Conservation (phyloP, 1,139 yeast genomes). For the Candida tropicalis region DNA sequence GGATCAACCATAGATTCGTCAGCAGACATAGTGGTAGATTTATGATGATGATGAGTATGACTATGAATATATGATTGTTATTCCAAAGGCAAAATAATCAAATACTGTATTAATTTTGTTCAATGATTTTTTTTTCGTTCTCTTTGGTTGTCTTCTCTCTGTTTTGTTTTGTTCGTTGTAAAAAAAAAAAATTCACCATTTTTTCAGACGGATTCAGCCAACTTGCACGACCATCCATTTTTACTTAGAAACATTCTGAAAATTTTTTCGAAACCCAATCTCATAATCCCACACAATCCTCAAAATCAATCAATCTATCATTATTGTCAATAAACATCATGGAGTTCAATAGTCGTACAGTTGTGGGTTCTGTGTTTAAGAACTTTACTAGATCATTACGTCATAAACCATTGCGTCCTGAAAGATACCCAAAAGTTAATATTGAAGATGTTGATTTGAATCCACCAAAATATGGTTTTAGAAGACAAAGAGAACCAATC, state of each 20-base stretch:
- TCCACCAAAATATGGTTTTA: conserved; percentile 42
- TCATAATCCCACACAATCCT: background rate
- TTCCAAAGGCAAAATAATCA: conserved; percentile 1
- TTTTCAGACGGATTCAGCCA: background rate
- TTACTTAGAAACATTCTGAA: background rate
- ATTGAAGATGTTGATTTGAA: conserved; percentile 41
- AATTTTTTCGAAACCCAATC: background rate
- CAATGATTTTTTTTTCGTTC: too few species aligned
- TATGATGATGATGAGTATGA: background rate
- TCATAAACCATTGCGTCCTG: conserved; percentile 33
- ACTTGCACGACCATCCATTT: background rate
- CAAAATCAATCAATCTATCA: too few species aligned
- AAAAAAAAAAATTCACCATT: background rate
- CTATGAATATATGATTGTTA: background rate
- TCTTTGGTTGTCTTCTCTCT: background rate
- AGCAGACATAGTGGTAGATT: conserved; percentile 14
- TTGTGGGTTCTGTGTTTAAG: conserved; percentile 15
- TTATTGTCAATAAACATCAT: too few species aligned
- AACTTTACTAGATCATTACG: conserved; percentile 29
- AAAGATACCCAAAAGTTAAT: conserved; percentile 44
- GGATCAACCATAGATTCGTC: conserved; percentile 44
- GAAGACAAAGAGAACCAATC: conserved; percentile 42
- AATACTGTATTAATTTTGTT: too few species aligned
- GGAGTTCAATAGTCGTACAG: conserved; percentile 8
- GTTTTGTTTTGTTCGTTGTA: background rate